These are phyloP conservation scores for Graphilbum fragrans DNA, from an alignment of 2,329 filamentous ascomycete genomes.

Conservation along the genomic window DNA sequence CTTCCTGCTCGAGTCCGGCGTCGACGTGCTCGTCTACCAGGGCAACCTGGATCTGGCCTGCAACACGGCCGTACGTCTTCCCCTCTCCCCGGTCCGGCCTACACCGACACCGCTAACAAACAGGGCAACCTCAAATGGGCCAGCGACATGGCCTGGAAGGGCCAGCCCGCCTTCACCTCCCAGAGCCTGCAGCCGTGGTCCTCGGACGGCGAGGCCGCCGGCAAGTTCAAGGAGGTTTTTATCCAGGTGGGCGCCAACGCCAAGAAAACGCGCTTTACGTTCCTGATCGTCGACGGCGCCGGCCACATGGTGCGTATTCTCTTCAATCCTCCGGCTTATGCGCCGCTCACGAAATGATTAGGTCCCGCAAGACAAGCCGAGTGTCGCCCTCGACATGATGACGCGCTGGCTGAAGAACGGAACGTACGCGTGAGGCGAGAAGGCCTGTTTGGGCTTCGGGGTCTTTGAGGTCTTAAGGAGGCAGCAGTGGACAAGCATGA, in stretches of 20 bases:
- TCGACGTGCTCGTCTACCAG: conserved; percentile 8
- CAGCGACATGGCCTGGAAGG: conserved; percentile 27
- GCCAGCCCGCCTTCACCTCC: conserved; percentile 26
- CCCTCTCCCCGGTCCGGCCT: no score
- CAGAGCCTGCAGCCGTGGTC: conserved; percentile 11
- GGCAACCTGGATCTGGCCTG: conserved; percentile 11
- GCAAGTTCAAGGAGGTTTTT: conserved; percentile 4
- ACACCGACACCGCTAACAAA: no score
- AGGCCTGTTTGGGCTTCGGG: no score
- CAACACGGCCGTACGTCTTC: conserved; percentile 5
- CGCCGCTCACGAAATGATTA: no score
- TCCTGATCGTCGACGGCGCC: not conserved
- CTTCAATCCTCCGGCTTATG: no score
- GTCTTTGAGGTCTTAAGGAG: no score
- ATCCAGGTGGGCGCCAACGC: not conserved
- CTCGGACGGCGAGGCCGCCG: conserved; percentile 1
- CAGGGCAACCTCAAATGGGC: conserved; percentile 21
- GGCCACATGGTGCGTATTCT: conserved; percentile 3
- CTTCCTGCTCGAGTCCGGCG: conserved; percentile 6
- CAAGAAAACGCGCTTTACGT: not conserved
- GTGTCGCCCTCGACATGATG: no score
- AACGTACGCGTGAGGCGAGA: no score
- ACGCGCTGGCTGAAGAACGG: no score
- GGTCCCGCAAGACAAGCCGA: no score
- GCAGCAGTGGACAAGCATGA: no score